Conservation (phyloP, 1,139 yeast genomes). For the Debaryomyces udenii region DNA sequence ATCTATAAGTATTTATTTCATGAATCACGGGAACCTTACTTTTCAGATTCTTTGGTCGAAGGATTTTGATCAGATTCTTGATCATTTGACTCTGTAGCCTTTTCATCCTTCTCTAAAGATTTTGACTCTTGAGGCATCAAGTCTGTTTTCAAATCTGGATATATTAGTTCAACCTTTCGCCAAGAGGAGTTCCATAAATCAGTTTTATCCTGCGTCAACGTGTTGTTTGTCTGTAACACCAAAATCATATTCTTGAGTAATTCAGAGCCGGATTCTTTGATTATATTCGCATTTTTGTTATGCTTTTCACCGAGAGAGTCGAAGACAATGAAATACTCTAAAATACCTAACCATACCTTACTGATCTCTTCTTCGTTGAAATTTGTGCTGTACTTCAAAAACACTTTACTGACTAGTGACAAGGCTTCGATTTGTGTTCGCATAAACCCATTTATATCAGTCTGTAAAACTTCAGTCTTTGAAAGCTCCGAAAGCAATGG, state of each 20-base stretch:
- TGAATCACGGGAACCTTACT: too few relatives aligned
- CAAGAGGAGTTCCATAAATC: conserved; percentile 42
- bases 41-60: too few relatives aligned
- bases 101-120: too few relatives aligned
- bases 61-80: too few relatives aligned
- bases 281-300: conserved; percentile 41
- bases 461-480: conserved; percentile 66
- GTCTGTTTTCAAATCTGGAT: conserved; percentile 47
- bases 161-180: conserved; percentile 44
- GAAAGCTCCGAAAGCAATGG: conserved; percentile 71
- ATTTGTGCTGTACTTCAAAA: conserved; percentile 51
- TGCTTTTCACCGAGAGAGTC: conserved; percentile 22
- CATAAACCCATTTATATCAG: conserved; percentile 66
- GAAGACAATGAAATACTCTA: conserved; percentile 35
- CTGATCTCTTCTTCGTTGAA: conserved; percentile 28
- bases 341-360: conserved; percentile 39
- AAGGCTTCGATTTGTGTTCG: conserved; percentile 70
- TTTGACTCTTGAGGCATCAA: conserved; percentile 15
- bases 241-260: conserved; percentile 60
- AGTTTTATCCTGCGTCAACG: conserved; percentile 25
- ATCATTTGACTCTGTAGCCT: too few relatives aligned
- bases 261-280: conserved; percentile 62
- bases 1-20: too few relatives aligned
- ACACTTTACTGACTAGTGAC: conserved; percentile 68
- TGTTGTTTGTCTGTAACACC: conserved; percentile 36